Base-by-base conservation (phyloP, 202 grass and related monocot genomes). In the Carex arenaria region DNA sequence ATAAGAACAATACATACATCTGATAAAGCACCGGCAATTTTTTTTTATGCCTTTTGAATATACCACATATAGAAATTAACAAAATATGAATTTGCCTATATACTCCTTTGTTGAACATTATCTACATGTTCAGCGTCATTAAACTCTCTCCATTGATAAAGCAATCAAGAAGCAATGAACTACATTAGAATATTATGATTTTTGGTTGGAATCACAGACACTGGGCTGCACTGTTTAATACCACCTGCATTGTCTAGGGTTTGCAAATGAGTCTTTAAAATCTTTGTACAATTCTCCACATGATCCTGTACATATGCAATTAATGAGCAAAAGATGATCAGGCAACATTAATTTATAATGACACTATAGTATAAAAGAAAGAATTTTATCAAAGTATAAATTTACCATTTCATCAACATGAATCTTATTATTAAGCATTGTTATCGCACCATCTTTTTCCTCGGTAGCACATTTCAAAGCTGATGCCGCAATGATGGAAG, bases 401-500 rank as follows among this genome's bases (percentile, higher is more conserved):
- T 34, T 80, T 43, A 82, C 80, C 80, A 56, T 82, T 55, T 82
- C 80, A 67, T 53, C 63, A 69, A 67, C 45, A 1, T 32, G 64
- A 55, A 82, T 69, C 26, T 67, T 64, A 53, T 67, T 64, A 53
- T 30, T 69, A 82, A 82, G 18, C 28, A n/a, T 82, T 67, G 80
- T 52, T 53, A 68, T 69, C 11, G 20, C 49, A 62, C n/a, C 54
- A 15, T 28, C 63, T 4, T 85, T 72, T 55, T 68, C 66, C 5
- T 64, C 82, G 11, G 30, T 61, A 49, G 67, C 83, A 49, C 85
- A 89, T 30, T 64, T 61, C 3, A 98, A 42, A 8, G 96, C 96
- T 2, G 96, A 90, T 3, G 68, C 38, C 9, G 91, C 89, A 10
- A 98, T 4, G 3, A 80, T 56, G 0, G 88, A 93, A 10, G 91